Conservation (phyloP, 1,139 yeast species). For the Saccharomyces hybrid region DNA sequence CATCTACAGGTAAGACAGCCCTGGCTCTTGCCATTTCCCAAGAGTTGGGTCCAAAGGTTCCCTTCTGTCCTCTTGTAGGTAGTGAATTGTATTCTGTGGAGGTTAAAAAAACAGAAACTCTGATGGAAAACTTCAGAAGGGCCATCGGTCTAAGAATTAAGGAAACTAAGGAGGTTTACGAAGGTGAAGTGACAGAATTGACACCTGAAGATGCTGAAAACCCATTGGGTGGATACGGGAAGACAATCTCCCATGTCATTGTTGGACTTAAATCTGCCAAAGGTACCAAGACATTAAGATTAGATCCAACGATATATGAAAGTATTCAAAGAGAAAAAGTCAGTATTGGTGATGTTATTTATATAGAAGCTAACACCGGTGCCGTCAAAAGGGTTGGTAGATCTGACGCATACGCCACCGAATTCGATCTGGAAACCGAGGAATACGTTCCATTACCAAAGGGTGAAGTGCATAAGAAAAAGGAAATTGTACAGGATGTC, state of each 20-base stretch:
- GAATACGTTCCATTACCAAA: constrained; percentile 97
- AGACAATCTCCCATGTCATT: constrained; percentile 88
- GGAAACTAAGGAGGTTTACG: constrained; percentile 96
- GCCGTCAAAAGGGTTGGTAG: constrained; percentile 97
- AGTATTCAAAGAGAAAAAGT: constrained; percentile 93
- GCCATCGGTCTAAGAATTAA: constrained; percentile 94
- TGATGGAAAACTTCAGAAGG: constrained; percentile 95
- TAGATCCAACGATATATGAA: constrained; percentile 94
- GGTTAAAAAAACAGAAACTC: constrained; percentile 91
- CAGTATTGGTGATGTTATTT: constrained; percentile 91
- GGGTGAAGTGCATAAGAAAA: constrained; percentile 98
- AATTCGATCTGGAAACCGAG: constrained; percentile 95
- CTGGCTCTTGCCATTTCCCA: constrained; percentile 93
- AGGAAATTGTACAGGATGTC: constrained; percentile 95
- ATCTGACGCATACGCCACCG: constrained; percentile 97
- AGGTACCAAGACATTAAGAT: constrained; percentile 86
- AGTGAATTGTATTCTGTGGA: constrained; percentile 94
- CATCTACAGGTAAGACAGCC: constrained; percentile 98
- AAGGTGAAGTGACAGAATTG: constrained; percentile 94
- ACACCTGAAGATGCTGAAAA: constrained; percentile 97
- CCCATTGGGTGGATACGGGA: constrained; percentile 96
- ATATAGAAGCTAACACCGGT: constrained; percentile 95
- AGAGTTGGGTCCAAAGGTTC: constrained; percentile 96
- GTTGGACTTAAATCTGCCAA: constrained; percentile 93
- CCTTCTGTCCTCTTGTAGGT: constrained; percentile 96